Percentiles rank a stretch among this genome's conserved stretches.
phyloP scores from a whole-genome alignment of 176 grass and related monocot genomes.

The Guadua angustifolia region DNA sequence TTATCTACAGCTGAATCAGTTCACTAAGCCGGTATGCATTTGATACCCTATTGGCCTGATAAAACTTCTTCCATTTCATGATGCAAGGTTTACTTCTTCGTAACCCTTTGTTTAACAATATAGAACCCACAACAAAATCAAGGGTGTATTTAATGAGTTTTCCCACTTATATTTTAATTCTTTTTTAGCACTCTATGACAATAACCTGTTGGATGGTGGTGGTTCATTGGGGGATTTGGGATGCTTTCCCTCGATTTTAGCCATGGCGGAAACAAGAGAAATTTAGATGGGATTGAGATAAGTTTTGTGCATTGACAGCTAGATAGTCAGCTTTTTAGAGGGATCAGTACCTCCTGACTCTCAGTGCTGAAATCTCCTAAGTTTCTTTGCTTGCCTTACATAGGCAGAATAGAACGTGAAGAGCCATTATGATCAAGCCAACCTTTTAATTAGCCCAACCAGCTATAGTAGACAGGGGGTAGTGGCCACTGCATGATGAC shows the following conservation, averaged over 20 bases:
- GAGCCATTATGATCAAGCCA: not conserved
- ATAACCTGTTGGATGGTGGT: not conserved
- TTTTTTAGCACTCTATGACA: not conserved
- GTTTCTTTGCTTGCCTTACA: not conserved
- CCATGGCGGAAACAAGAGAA: constrained; percentile 5
- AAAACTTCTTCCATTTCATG: constrained; percentile 28
- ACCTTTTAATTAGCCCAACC: not conserved
- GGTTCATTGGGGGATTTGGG: constrained; percentile 34
- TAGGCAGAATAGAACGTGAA: not conserved
- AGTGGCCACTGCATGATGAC: not conserved
- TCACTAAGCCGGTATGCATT: constrained; percentile 70
- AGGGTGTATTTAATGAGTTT: constrained; percentile 10
- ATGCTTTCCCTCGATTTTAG: constrained; percentile 26
- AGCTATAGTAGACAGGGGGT: not conserved
- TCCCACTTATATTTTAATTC: not conserved
- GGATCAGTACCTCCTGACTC: not conserved
- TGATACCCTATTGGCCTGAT: not conserved
- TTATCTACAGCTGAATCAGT: constrained; percentile 92
- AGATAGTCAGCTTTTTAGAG: constrained; percentile 2
- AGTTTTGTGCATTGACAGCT: constrained; percentile 5
- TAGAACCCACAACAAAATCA: not conserved
- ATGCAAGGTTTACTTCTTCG: not conserved
- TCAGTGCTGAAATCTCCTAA: not conserved
- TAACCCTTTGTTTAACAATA: constrained; percentile 28
- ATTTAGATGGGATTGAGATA: constrained; percentile 8